phyloP scores from a whole-genome alignment of 2,329 filamentous ascomycete genomes.

The Sodiomyces alkalinus region DNA sequence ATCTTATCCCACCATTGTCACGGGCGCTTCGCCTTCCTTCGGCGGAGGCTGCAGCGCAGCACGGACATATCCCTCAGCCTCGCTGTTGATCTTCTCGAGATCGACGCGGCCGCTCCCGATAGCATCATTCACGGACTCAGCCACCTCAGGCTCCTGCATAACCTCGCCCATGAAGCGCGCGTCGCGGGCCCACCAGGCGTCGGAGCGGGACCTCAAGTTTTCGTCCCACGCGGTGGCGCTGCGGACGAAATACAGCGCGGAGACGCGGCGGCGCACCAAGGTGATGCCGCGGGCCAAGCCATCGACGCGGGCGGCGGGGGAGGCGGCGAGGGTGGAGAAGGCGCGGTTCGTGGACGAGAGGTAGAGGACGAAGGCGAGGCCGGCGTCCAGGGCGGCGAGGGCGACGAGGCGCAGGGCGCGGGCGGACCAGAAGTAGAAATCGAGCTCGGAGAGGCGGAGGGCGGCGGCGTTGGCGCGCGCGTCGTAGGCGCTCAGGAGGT shows the following conservation, averaged over 20 bases:
- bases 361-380: constrained; percentile 53
- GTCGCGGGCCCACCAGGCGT: constrained; percentile 72
- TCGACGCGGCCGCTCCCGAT: constrained; percentile 45
- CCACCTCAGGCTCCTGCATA: constrained; percentile 65
- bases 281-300: constrained; percentile 39
- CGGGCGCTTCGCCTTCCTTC: constrained; percentile 9
- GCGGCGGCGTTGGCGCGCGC: constrained; percentile 48
- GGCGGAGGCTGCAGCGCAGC: constrained; percentile 24
- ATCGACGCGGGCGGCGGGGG: constrained; percentile 54
- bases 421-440: constrained; percentile 58
- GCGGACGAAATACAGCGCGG: constrained; percentile 57
- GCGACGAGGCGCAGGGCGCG: constrained; percentile 45
- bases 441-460: constrained; percentile 45
- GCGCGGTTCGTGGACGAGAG: constrained; percentile 67
- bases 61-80: constrained; percentile 47
- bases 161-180: constrained; percentile 55
- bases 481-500: constrained; percentile 48
- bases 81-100: constrained; percentile 41
- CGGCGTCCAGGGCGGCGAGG: constrained; percentile 49
- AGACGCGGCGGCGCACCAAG: constrained; percentile 48
- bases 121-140: constrained; percentile 55
- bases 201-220: constrained; percentile 47
- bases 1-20: constrained; percentile 1
- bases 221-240: constrained; percentile 69
- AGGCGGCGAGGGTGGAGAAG: constrained; percentile 47